Evolutionary conservation across 768 basidiomycete genomes (phyloP).

Genomic region (Galerina sulciceps): DNA sequence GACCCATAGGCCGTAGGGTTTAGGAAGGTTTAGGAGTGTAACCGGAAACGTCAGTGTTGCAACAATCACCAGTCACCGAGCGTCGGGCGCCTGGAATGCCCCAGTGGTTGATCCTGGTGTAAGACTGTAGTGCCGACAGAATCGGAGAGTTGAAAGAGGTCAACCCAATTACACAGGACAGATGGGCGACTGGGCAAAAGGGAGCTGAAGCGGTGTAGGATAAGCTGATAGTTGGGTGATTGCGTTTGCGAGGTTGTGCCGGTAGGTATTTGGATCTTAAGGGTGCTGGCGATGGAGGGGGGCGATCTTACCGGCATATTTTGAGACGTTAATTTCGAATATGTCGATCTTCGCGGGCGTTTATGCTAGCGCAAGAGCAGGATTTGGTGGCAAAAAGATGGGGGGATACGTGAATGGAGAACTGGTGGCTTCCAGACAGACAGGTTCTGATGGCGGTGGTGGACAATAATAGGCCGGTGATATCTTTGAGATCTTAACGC

Average conservation of each 20-base stretch:
- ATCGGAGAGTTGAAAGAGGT: no score
- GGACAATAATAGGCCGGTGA: slow-evolving; percentile 1
- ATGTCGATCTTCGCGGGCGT: neutral
- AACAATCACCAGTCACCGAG: no score
- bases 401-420: neutral
- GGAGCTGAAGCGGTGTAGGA: neutral
- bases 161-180: neutral
- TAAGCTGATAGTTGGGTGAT: neutral
- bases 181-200: neutral
- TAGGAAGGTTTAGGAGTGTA: no score
- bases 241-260: neutral
- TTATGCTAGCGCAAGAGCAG: neutral
- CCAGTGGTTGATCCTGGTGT: no score
- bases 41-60: no score
- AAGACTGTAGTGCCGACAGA: no score
- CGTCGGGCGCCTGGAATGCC: no score
- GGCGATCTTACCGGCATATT: no score
- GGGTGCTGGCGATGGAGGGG: no score
- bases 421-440: neutral
- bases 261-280: no score
- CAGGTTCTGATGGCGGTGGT: neutral
- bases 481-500: neutral
- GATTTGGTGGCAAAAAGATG: neutral
- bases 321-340: neutral
- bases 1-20: no score